phyloP scores from a whole-genome alignment of 352 stramenopile species.

The Globisporangium irregulare region DNA sequence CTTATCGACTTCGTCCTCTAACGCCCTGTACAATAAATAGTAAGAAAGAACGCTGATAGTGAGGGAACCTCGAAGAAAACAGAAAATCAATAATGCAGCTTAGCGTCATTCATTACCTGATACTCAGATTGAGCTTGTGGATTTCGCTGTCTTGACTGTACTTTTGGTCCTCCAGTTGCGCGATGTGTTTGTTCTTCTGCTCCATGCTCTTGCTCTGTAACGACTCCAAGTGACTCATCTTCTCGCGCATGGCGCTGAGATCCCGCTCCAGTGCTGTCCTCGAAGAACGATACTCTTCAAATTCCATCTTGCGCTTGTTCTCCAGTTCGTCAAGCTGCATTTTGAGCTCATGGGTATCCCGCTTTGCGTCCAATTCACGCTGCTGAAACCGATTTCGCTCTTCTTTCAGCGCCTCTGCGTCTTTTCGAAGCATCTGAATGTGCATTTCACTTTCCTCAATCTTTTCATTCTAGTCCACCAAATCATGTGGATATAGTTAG shows the following conservation, averaged over 20 bases:
- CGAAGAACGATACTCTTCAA: slow-evolving; percentile 61
- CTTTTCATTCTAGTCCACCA: slow-evolving; percentile 32
- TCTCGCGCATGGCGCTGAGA: slow-evolving; percentile 43
- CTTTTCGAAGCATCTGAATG: slow-evolving; percentile 41
- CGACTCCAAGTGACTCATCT: slow-evolving; percentile 44
- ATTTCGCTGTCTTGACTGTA: slow-evolving; percentile 57
- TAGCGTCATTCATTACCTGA: slow-evolving; percentile 26
- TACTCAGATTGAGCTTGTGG: slow-evolving; percentile 36
- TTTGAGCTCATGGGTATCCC: slow-evolving; percentile 52
- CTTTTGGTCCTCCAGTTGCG: slow-evolving; percentile 59
- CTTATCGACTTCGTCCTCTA: slow-evolving; percentile 49
- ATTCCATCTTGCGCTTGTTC: slow-evolving; percentile 53
- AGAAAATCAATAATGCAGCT: not conserved
- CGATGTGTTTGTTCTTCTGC: slow-evolving; percentile 55
- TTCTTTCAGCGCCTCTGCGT: slow-evolving; percentile 40
- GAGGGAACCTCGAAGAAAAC: too few species aligned
- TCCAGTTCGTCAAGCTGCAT: slow-evolving; percentile 75
- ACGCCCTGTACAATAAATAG: slow-evolving; percentile 1
- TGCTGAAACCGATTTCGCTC: slow-evolving; percentile 65
- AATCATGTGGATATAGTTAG: not conserved
- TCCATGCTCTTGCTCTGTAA: slow-evolving; percentile 39
- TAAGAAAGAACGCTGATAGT: too few species aligned
- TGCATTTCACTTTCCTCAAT: slow-evolving; percentile 52
- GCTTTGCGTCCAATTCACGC: slow-evolving; percentile 55
- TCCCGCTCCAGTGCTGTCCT: slow-evolving; percentile 56